Evolutionary conservation across 2,329 filamentous ascomycete species (phyloP), one percentile per base, ranked within the genome.

Genomic region (Pseudogymnoascus sp.): DNA sequence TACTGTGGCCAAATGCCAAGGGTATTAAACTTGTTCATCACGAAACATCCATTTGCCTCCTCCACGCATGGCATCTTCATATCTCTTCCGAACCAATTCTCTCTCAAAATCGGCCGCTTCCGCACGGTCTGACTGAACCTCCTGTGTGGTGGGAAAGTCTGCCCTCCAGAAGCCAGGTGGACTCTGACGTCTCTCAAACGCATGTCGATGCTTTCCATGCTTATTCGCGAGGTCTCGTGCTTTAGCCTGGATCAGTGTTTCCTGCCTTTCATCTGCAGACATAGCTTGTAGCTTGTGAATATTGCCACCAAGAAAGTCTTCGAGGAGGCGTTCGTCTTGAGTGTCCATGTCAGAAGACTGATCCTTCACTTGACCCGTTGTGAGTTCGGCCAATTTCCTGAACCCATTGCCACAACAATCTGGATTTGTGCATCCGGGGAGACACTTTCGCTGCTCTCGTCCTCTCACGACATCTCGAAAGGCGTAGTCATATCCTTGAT

Each of bases 161-260:
- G 88, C 82, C 61, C 90, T 82, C 94, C 94, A 99, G 72, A 90
- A 97, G 0, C 92, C 92, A 1, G 91, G 90, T 10, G 94, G 92
- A 8, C 88, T 90, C 48, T 77, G 79, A 65, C 83, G 81, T 59
- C 91, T 82, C 64, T 87, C 83, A 73, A 88, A 92, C 29, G 85
- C 81, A 67, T 93, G 83, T 62, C 88, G 82, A 74, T 97, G 92
- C 71, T 82, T 90, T 5, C 92, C 92, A 72, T 84, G 85, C 64
- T 83, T 82, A 69, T 92, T 87, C 1, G 92, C 88, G 65, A 95
- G 77, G 58, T 87, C 79, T 70, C 85, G 83, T 0, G 86, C 87
- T 70, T 87, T 87, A 10, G 92, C 92, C 70, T 92, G 83, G n/a
- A 91, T 68, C 73, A 96, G 82, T 18, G 89, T 70, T 63, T 87